A percentile compares a stretch with the other conserved stretches of the same genome.
Conservation (phyloP, 106 monocot species). For the Agapanthus africanus region DNA sequence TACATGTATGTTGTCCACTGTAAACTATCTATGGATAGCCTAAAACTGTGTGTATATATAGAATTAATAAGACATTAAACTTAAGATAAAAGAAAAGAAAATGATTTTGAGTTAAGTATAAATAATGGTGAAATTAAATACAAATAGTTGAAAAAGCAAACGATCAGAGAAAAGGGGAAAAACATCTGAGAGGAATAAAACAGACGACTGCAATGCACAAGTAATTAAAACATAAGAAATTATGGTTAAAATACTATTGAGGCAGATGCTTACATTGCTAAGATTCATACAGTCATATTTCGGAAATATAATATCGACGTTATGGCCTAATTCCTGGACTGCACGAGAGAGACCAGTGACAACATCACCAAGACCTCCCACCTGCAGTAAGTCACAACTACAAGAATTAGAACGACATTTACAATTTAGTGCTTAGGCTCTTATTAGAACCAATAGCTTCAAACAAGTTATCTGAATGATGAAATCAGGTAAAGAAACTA, state of each 20-base stretch:
- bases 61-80: too few relatives aligned
- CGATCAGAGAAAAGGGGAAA: neutral
- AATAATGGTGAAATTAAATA: too few relatives aligned
- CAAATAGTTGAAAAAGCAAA: constrained; percentile 1
- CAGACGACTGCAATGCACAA: neutral
- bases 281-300: constrained; percentile 92
- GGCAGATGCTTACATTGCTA: constrained; percentile 59
- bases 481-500: neutral
- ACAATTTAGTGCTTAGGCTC: neutral
- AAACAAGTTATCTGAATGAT: neutral
- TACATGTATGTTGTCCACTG: too few relatives aligned
- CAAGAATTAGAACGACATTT: neutral
- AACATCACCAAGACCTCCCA: constrained; percentile 98
- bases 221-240: neutral
- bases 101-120: too few relatives aligned
- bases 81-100: too few relatives aligned
- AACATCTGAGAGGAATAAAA: neutral
- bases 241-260: neutral
- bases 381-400: constrained; percentile 38
- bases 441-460: neutral
- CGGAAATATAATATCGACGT: constrained; percentile 81
- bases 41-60: too few relatives aligned
- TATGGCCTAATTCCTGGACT: constrained; percentile 91
- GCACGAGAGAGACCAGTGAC: constrained; percentile 98
- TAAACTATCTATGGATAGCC: too few relatives aligned